Evolutionary conservation across 208 protist species (phyloP).

Genomic region (Trypanosoma cruzi): DNA sequence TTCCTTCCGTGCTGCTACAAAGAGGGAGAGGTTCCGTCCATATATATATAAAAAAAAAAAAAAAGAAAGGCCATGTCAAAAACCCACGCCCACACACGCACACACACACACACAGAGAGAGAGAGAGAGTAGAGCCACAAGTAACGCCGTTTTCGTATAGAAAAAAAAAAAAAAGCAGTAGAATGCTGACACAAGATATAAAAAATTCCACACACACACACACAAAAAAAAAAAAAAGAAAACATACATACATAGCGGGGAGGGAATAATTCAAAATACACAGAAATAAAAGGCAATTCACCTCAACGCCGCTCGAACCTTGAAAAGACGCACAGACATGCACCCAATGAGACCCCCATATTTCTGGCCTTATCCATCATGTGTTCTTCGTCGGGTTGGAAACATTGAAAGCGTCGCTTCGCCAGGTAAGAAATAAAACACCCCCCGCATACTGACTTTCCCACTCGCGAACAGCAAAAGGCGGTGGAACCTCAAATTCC

Average conservation of each 20-base stretch:
- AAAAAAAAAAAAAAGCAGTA: conserved; percentile 11
- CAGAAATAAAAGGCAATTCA: conserved; percentile 11
- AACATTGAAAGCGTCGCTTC: background rate
- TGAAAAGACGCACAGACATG: background rate
- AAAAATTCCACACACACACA: background rate
- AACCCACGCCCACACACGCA: too few relatives aligned
- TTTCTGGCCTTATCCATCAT: background rate
- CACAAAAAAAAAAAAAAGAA: background rate
- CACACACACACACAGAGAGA: background rate
- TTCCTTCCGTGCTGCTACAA: background rate
- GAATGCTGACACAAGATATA: background rate
- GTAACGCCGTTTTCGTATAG: conserved; percentile 2
- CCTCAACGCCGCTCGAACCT: background rate
- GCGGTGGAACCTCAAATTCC: conserved; percentile 24
- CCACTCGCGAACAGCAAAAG: conserved; percentile 24
- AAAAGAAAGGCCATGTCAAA: conserved; percentile 32
- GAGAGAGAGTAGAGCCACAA: conserved; percentile 29
- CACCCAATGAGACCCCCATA: background rate
- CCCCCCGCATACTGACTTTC: conserved; percentile 16
- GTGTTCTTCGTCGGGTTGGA: background rate
- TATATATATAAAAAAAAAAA: conserved; percentile 1
- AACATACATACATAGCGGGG: background rate
- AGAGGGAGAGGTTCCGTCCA: conserved; percentile 17
- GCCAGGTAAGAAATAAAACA: conserved; percentile 28
- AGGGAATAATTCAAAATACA: background rate